Percentiles rank a stretch among this genome's conserved stretches.
Conservation (phyloP, 2,329 filamentous ascomycete genomes). For the Xylaria sp. region DNA sequence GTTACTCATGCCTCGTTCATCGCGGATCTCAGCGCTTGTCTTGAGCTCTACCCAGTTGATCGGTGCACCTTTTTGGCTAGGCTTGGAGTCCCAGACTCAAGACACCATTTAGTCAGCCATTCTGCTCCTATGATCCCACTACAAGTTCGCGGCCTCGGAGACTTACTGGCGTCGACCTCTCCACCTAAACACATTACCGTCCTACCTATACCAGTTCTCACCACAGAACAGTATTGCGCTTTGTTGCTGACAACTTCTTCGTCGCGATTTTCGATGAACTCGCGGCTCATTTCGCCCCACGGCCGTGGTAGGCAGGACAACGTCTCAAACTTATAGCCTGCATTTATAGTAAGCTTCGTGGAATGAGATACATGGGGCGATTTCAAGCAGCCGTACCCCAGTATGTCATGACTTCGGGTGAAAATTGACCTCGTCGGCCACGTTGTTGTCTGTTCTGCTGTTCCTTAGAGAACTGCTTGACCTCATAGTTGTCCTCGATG, state of each 20-base stretch:
- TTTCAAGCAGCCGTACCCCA: constrained; percentile 68
- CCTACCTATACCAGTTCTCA: constrained; percentile 83
- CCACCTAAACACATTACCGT: constrained; percentile 80
- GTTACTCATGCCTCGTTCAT: constrained; percentile 70
- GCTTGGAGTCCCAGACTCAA: constrained; percentile 83
- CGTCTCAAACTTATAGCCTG: constrained; percentile 96
- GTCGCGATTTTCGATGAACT: constrained; percentile 79
- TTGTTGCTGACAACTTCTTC: constrained; percentile 80
- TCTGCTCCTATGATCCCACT: constrained; percentile 2
- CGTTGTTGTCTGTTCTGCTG: constrained; percentile 62
- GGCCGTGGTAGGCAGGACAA: constrained; percentile 75
- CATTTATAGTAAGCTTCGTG: constrained; percentile 6
- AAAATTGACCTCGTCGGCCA: constrained; percentile 49
- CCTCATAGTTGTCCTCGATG: constrained; percentile 86
- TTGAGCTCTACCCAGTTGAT: constrained; percentile 96
- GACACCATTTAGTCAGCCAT: background rate
- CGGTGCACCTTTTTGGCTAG: constrained; percentile 65
- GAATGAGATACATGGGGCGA: background rate
- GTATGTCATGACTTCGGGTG: constrained; percentile 85
- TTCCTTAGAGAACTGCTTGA: constrained; percentile 67
- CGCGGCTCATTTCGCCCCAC: constrained; percentile 75
- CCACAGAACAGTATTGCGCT: constrained; percentile 94
- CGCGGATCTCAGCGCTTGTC: constrained; percentile 76
- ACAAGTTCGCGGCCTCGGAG: background rate
- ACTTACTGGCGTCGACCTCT: constrained; percentile 85